These are phyloP conservation scores for Ceratocystis variospora DNA, from an alignment of 2,329 filamentous ascomycete species.

Conservation along the genomic window DNA sequence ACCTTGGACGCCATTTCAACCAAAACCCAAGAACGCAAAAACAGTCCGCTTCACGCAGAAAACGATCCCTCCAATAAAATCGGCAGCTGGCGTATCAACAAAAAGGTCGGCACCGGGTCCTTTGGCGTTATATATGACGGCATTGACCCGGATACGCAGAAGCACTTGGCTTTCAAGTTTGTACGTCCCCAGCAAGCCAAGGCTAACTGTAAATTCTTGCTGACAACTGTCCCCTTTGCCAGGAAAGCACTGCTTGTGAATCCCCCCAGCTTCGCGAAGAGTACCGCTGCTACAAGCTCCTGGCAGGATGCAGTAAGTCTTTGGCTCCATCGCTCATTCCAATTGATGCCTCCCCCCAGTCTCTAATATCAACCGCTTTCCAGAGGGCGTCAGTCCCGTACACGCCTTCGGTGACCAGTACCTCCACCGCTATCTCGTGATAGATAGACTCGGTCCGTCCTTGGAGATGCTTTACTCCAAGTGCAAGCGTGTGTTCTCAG, in stretches of 20 bases:
- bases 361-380: background rate
- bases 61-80: background rate
- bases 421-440: slow-evolving; percentile 16
- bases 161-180: slow-evolving; percentile 16
- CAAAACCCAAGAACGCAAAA: background rate
- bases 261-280: slow-evolving; percentile 17
- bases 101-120: slow-evolving; percentile 17
- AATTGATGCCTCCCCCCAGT: background rate
- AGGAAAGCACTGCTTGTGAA: slow-evolving; percentile 13
- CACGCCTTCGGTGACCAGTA: slow-evolving; percentile 13
- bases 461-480: slow-evolving; percentile 17
- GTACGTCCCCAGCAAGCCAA: background rate
- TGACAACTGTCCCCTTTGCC: background rate
- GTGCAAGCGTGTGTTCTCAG: slow-evolving; percentile 14
- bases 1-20: slow-evolving; percentile 11
- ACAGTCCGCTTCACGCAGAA: background rate
- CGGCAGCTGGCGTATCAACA: background rate
- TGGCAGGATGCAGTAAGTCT: slow-evolving; percentile 15
- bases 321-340: background rate
- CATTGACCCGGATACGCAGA: background rate
- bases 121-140: slow-evolving; percentile 18
- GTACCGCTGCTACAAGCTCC: slow-evolving; percentile 14
- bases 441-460: slow-evolving; percentile 16
- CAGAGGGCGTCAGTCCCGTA: slow-evolving; percentile 13
- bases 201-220: background rate